Conservation (phyloP, 2,329 filamentous ascomycete genomes). For the Aspergillus arachidicola region DNA sequence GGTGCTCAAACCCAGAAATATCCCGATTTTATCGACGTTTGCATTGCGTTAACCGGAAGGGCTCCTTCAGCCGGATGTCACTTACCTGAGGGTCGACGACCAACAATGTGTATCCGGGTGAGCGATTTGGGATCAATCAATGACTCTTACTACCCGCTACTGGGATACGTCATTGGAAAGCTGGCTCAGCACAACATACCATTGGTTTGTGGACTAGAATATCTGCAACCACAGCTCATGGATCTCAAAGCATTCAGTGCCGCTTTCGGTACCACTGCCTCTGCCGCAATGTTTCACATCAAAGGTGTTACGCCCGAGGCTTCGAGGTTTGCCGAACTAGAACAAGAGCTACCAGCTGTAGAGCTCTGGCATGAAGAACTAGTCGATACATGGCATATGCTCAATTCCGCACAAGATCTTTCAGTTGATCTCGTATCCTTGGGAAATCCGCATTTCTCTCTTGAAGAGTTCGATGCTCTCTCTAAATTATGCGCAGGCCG, state of each 20-base stretch:
- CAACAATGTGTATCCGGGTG: slow-evolving; percentile 6
- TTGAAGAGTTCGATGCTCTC: slow-evolving; percentile 39
- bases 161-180: slow-evolving; percentile 43
- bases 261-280: slow-evolving; percentile 47
- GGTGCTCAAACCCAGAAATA: slow-evolving; percentile 51
- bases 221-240: slow-evolving; percentile 21
- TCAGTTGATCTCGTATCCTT: slow-evolving; percentile 45
- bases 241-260: slow-evolving; percentile 50
- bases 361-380: slow-evolving; percentile 11
- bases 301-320: slow-evolving; percentile 45
- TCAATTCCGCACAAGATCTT: slow-evolving; percentile 22
- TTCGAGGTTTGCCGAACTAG: slow-evolving; percentile 10
- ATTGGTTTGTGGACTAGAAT: slow-evolving; percentile 39
- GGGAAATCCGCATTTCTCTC: slow-evolving; percentile 51
- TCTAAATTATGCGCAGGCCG: slow-evolving; percentile 31
- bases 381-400: slow-evolving; percentile 14
- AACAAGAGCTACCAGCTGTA: slow-evolving; percentile 4
- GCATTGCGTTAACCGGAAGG: slow-evolving; percentile 47
- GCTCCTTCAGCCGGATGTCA: slow-evolving; percentile 35
- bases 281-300: slow-evolving; percentile 51
- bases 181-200: slow-evolving; percentile 37
- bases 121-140: slow-evolving; percentile 21
- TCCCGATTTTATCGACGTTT: slow-evolving; percentile 50
- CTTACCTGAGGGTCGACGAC: slow-evolving; percentile 24
- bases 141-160: slow-evolving; percentile 42